A percentile compares a stretch with the other conserved stretches of the same genome.
phyloP scores from a whole-genome alignment of 2,329 filamentous ascomycete genomes.

The Botrytis porri region DNA sequence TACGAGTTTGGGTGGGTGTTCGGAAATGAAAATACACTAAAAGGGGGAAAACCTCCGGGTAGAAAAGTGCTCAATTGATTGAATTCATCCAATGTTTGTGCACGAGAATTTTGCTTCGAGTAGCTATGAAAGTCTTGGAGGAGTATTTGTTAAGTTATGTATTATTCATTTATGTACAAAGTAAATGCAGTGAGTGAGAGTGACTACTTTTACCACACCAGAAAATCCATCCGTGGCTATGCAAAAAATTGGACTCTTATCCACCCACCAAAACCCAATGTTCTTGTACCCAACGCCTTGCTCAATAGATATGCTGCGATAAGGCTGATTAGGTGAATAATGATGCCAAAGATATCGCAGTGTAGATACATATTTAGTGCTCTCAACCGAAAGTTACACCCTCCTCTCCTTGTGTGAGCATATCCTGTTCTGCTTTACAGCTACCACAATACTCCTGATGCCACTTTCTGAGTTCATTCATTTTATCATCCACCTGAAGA shows the following conservation, averaged over 20 bases:
- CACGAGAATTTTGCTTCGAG: neutral
- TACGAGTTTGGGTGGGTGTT: neutral
- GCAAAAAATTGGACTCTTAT: neutral
- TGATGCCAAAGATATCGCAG: neutral
- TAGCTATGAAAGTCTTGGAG: neutral
- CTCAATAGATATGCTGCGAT: slow-evolving; percentile 5
- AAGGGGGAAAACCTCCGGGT: neutral
- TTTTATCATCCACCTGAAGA: slow-evolving; percentile 37
- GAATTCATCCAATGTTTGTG: neutral
- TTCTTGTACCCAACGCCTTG: slow-evolving; percentile 19
- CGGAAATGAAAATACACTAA: neutral
- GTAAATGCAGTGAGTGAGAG: neutral
- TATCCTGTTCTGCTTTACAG: slow-evolving; percentile 44
- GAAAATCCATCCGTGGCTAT: neutral
- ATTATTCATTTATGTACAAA: neutral
- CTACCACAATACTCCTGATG: slow-evolving; percentile 61
- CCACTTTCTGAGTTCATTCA: slow-evolving; percentile 51
- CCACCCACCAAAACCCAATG: slow-evolving; percentile 4
- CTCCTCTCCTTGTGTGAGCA: slow-evolving; percentile 27
- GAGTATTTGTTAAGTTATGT: neutral
- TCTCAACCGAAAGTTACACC: slow-evolving; percentile 31
- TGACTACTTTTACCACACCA: neutral
- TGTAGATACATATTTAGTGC: slow-evolving; percentile 3
- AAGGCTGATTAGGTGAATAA: neutral
- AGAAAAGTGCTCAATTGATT: neutral